These are phyloP conservation scores for Noccaea bulbosa DNA, from an alignment of 345 rosid species.

Conservation along the genomic window DNA sequence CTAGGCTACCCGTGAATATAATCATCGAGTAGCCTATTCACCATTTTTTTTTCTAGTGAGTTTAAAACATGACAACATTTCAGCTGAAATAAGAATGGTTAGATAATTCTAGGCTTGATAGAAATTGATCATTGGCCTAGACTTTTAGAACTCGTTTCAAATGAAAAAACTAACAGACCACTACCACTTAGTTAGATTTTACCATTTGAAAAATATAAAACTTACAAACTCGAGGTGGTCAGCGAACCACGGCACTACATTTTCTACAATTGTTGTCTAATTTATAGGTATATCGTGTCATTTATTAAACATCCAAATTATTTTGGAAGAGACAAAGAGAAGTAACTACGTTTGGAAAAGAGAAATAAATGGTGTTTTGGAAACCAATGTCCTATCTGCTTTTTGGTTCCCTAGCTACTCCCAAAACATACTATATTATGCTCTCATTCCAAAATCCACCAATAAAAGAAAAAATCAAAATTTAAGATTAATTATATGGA, in stretches of 20 bases:
- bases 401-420: constrained; percentile 13
- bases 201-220: not conserved
- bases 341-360: constrained; percentile 6
- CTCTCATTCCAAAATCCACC: not conserved
- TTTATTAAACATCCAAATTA: not conserved
- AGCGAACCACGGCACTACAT: not conserved
- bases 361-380: constrained; percentile 11
- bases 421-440: constrained; percentile 1
- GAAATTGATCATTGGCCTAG: too few species aligned
- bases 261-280: not conserved
- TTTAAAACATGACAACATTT: too few species aligned
- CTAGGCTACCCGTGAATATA: too few species aligned
- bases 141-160: too few species aligned
- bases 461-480: not conserved
- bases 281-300: not conserved
- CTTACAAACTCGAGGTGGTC: not conserved
- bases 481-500: not conserved
- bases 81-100: too few species aligned
- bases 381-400: constrained; percentile 11
- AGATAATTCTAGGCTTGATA: too few species aligned
- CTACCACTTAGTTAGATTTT: not conserved
- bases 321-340: constrained; percentile 7
- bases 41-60: too few species aligned
- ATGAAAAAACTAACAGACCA: too few species aligned
- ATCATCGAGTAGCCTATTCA: too few species aligned